phyloP scores from a whole-genome alignment of 495 filamentous ascomycete species.

The Neurospora pannonica region DNA sequence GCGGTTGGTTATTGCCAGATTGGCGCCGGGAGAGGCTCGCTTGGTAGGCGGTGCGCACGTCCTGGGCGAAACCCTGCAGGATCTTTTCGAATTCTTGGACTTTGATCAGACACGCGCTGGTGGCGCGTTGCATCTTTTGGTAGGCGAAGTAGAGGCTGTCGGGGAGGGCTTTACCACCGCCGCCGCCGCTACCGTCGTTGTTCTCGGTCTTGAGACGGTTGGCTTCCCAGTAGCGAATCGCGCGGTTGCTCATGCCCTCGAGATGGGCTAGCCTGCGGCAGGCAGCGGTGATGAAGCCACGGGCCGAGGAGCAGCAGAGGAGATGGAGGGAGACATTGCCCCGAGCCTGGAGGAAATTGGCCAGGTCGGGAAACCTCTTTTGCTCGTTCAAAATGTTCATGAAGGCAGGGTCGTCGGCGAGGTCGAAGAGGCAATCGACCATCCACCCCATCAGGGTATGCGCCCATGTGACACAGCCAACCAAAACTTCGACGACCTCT shows the following conservation, averaged over 20 bases:
- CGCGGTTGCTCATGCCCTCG: constrained; percentile 28
- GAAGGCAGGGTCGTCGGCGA: constrained; percentile 46
- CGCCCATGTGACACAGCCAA: constrained; percentile 53
- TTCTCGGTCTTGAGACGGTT: constrained; percentile 9
- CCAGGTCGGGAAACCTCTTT: constrained; percentile 40
- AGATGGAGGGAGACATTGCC: constrained; percentile 54
- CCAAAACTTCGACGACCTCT: constrained; percentile 47
- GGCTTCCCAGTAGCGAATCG: constrained; percentile 30
- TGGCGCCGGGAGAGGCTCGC: constrained; percentile 21
- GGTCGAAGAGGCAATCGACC: constrained; percentile 54
- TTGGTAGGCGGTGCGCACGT: constrained; percentile 39
- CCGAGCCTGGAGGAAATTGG: constrained; percentile 31
- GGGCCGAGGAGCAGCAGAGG: constrained; percentile 62
- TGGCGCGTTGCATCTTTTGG: constrained; percentile 35
- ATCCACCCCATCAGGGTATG: constrained; percentile 61
- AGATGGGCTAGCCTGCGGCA: constrained; percentile 52
- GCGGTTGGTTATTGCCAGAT: constrained; percentile 11
- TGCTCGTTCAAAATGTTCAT: constrained; percentile 30
- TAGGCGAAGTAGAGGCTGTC: constrained; percentile 36
- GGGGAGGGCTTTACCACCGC: constrained; percentile 10
- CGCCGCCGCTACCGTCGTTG: constrained; percentile 14
- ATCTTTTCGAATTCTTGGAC: constrained; percentile 41
- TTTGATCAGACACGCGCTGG: constrained; percentile 32
- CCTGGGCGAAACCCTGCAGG: constrained; percentile 28
- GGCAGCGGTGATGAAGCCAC: constrained; percentile 57